These are phyloP conservation scores for Xerocomus brunneocitrinus DNA, from an alignment of 768 basidiomycete species.

Conservation along the genomic window DNA sequence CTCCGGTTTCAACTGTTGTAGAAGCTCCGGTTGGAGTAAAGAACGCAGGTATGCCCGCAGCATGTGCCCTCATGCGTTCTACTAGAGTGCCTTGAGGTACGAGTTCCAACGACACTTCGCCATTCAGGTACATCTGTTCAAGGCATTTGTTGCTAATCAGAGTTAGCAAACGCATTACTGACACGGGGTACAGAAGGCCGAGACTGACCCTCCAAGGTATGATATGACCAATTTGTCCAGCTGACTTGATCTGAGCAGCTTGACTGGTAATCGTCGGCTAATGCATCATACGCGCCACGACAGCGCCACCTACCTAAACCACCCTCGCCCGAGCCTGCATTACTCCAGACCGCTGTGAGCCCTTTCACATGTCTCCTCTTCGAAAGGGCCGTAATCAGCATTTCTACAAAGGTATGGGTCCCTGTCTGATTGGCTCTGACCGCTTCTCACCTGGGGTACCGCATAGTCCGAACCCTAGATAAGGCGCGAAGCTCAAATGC, in stretches of 20 bases:
- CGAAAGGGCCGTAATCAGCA: constrained; percentile 69
- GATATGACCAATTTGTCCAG: constrained; percentile 80
- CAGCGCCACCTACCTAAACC: constrained; percentile 52
- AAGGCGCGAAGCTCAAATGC: too few relatives aligned
- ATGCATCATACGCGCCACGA: not conserved
- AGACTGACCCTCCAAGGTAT: constrained; percentile 72
- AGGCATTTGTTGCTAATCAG: constrained; percentile 45
- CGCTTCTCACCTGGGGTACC: constrained; percentile 60
- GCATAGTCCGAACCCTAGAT: constrained; percentile 79
- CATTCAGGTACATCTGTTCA: constrained; percentile 57
- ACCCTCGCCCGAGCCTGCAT: constrained; percentile 64
- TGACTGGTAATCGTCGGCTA: constrained; percentile 40
- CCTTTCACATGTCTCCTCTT: constrained; percentile 49
- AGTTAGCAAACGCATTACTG: not conserved
- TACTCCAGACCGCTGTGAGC: constrained; percentile 81
- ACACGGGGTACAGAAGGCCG: too few relatives aligned
- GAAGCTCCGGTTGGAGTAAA: constrained; percentile 83
- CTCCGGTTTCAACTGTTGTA: constrained; percentile 70
- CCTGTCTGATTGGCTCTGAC: constrained; percentile 2
- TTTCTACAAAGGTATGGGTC: constrained; percentile 44
- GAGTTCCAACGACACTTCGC: constrained; percentile 78
- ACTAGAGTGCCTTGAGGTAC: constrained; percentile 90
- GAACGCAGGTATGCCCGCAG: constrained; percentile 44
- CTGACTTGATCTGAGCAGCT: constrained; percentile 67
- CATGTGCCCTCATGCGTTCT: constrained; percentile 54